Conservation (phyloP, 805 yeast species). For the Candida manassasensis region DNA sequence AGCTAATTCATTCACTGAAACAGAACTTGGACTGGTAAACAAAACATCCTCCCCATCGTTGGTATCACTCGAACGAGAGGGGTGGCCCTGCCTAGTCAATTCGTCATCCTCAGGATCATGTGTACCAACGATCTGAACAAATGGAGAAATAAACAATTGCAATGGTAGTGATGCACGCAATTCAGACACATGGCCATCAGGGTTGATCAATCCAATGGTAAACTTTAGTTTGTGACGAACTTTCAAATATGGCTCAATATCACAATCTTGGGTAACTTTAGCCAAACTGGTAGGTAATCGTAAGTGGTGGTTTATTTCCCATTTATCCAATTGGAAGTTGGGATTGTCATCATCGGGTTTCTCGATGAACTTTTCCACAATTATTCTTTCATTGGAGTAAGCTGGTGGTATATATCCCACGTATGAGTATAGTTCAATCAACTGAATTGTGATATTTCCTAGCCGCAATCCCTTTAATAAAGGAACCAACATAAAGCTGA, state of each 20-base stretch:
- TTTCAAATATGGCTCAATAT: constrained; percentile 61
- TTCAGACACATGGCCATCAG: constrained; percentile 92
- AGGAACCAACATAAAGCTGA: constrained; percentile 72
- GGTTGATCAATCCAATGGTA: constrained; percentile 70
- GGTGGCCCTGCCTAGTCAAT: constrained; percentile 4
- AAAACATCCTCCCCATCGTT: constrained; percentile 26
- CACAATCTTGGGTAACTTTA: constrained; percentile 84
- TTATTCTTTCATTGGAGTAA: constrained; percentile 57
- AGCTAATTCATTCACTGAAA: constrained; percentile 19
- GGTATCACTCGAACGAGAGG: constrained; percentile 12
- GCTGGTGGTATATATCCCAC: constrained; percentile 56
- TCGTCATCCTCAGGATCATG: constrained; percentile 15
- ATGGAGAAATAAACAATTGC: constrained; percentile 70
- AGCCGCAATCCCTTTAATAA: constrained; percentile 72
- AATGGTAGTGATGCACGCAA: constrained; percentile 87
- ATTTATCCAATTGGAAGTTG: constrained; percentile 46
- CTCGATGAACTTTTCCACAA: constrained; percentile 44
- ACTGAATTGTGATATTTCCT: constrained; percentile 64
- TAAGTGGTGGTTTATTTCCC: constrained; percentile 67
- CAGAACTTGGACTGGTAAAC: constrained; percentile 23
- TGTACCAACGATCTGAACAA: constrained; percentile 63
- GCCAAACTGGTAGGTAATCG: constrained; percentile 69
- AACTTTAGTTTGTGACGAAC: constrained; percentile 88
- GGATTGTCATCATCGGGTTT: constrained; percentile 41
- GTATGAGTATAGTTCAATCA: constrained; percentile 64